Base-by-base conservation (phyloP, 371 early-diverging fungal species). In the Mortierella sp. region DNA sequence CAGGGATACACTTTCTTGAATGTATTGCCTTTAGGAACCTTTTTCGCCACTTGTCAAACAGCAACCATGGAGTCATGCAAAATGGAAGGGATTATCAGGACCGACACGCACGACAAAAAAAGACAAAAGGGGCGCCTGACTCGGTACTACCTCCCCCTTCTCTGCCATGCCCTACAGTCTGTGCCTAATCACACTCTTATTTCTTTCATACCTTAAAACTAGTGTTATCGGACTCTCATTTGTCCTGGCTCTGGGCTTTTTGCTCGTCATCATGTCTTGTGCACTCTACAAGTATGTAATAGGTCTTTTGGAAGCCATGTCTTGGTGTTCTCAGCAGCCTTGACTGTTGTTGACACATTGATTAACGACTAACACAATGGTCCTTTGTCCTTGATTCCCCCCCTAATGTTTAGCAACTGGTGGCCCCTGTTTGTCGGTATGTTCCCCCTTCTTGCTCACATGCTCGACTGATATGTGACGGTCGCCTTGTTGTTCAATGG, bases 241-340 rank as follows among this genome's bases (percentile, higher is more conserved):
- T 89, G 94, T 95, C 72, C 90, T 98, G 51, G 97, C 98, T 48
- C 90, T 93, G 73, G 98, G 98, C 55, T 96, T 97, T 80, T 90
- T 98, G 72, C 91, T 97, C 38, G 96, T 96, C 72, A 97, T 98
- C 84, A 91, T 98, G 77, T 97, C 98, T 4, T 98, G 97, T 83
- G 98, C 98, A 29, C 92, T 98, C 56, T 97, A 95, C 87, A 93
- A 90, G 93, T 94, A 92, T 87, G 91, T 82, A 29, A 21, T 12
- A n/a, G 43, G 32, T 55, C 12, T 18, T 70, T 70, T 32, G 27
- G 7, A 44, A 32, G 8, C 10, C 38, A 18, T 73, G 27, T 73
- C 35, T 29, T n/a, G 32, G 10, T 10, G 38, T 16, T 27, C 18
- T 27, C 14, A 16, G 32, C 1, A 12, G 11, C 58, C 3, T 12